Base-by-base conservation (phyloP, 83 land plant species). In the Thuja plicata region DNA sequence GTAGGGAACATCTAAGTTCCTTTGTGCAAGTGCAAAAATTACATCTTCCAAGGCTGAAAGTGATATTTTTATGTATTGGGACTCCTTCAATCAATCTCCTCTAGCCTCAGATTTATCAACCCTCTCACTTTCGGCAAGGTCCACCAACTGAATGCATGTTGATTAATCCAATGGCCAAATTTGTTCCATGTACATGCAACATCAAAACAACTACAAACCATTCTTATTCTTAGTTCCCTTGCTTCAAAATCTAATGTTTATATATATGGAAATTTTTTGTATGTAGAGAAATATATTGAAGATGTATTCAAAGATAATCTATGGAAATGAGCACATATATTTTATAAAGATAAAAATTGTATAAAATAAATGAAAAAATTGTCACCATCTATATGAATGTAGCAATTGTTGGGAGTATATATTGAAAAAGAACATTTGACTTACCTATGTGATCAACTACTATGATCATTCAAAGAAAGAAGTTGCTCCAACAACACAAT, bases 391-490 rank as follows among this genome's bases (percentile, higher is more conserved):
- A 54, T 8, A 54, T 54, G 38, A 55, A 5, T 86, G 40, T 37
- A 54, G 55, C 12, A 15, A 13, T 50, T 54, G 17, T 9, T 7
- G 5, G 87, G 71, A 86, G 5, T 43, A 48, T 10, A 21, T 85
- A 85, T 19, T 87, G n/a, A 89, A 86, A 16, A 5, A 38, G 3
- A 3, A 21, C 3, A 82, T 82, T 45, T 8, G 35, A 48, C 13
- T 13, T 84, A 95, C 96, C 96, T 95, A 85, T 95, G 96, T 86
- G 96, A 95, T 6, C 96, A 93, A 79, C 96, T 95, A 74, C 96
- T 95, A 3, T 93, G 89, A 27, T 91, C 93, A 84, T 95, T 95
- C 71, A n/a, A n/a, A n/a, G n/a, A 94, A 88, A 73, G 96, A 93
- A 40, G 96, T 95, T 54, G 96, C 91, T 38, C 95, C 88, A 60